A percentile compares a stretch with the other conserved stretches of the same genome.
Conservation (phyloP, 1,284 basidiomycete genomes). For the Tilletia indica region DNA sequence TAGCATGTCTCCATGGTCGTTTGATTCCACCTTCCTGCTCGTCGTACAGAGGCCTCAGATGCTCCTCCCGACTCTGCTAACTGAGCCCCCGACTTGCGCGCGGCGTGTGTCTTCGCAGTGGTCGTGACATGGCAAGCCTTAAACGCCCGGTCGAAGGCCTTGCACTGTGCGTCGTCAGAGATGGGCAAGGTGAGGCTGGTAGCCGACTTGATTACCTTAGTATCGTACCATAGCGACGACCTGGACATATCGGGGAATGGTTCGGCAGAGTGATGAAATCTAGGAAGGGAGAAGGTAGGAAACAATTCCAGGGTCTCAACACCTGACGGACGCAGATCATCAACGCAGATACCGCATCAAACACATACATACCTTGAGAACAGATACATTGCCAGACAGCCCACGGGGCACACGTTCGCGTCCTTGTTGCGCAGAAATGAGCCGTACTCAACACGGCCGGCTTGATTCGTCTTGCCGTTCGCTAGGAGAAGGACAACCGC, state of each 20-base stretch:
- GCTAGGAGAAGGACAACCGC: background rate
- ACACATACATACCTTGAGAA: constrained; percentile 2
- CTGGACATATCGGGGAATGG: background rate
- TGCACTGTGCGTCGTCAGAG: background rate
- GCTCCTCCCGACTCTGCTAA: background rate
- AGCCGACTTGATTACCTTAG: background rate
- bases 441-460: constrained; percentile 2
- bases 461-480: constrained; percentile 8
- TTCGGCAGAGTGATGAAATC: constrained; percentile 2
- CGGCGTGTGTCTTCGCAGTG: constrained; percentile 1
- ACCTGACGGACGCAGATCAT: background rate
- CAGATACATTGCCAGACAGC: background rate
- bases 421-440: background rate
- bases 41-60: background rate
- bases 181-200: background rate
- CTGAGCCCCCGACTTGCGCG: background rate
- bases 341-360: too few relatives aligned
- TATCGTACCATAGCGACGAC: background rate
- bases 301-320: background rate
- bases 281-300: background rate
- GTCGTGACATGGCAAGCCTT: background rate
- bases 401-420: background rate
- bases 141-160: background rate
- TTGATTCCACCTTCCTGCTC: constrained; percentile 2
- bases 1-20: constrained; percentile 10